Conservation (phyloP, 2,329 filamentous ascomycete genomes). For the Fusarium vanettenii region DNA sequence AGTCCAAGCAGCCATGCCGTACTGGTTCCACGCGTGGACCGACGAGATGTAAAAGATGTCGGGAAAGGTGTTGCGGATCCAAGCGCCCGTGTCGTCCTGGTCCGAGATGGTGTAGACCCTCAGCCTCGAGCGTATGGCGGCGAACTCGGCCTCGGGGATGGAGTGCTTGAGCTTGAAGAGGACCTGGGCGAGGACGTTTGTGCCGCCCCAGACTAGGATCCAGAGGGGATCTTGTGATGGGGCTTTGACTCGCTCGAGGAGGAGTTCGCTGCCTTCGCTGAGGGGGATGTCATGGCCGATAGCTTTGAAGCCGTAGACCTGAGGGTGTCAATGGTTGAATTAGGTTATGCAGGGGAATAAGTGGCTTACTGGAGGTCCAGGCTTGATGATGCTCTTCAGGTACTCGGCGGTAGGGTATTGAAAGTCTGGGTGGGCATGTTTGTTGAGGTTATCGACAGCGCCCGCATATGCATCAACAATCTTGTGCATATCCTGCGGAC, state of each 20-base stretch:
- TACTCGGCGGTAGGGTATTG: conserved; percentile 54
- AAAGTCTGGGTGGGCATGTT: conserved; percentile 57
- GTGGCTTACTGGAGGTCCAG: conserved; percentile 49
- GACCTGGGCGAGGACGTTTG: conserved; percentile 63
- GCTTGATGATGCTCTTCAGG: conserved; percentile 49
- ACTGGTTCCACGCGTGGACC: conserved; percentile 67
- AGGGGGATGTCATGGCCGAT: conserved; percentile 46
- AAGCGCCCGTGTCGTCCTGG: conserved; percentile 67
- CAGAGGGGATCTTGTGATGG: conserved; percentile 56
- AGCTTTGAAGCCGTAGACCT: conserved; percentile 50
- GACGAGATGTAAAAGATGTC: conserved; percentile 67
- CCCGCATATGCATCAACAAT: conserved; percentile 58
- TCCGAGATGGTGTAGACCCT: conserved; percentile 68
- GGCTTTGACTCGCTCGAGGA: conserved; percentile 48
- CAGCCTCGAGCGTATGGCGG: conserved; percentile 54
- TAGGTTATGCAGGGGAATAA: background rate
- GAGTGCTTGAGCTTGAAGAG: conserved; percentile 51
- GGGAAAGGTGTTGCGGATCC: conserved; percentile 66
- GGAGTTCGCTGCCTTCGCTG: conserved; percentile 55
- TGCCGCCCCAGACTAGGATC: conserved; percentile 65
- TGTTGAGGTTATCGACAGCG: conserved; percentile 60
- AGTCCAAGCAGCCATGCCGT: conserved; percentile 64
- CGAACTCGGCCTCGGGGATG: conserved; percentile 46
- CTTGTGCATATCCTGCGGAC: conserved; percentile 55
- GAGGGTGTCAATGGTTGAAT: background rate